These are phyloP conservation scores for Populus pruinosa DNA, from an alignment of 345 rosid species.

Conservation along the genomic window DNA sequence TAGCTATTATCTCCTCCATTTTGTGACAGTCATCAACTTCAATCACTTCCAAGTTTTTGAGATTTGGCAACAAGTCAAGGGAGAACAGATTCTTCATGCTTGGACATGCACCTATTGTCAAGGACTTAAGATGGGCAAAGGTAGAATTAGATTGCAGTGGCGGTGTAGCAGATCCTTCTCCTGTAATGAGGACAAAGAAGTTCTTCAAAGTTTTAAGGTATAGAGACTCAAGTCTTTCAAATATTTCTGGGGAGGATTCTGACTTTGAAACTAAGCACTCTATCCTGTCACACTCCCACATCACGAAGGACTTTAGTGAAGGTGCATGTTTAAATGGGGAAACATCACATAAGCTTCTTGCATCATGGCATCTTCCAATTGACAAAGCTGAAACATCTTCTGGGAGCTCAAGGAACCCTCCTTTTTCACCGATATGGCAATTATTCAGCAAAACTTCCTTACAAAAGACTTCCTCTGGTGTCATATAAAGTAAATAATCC, in stretches of 20 bases:
- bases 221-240: background rate
- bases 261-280: background rate
- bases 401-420: background rate
- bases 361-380: background rate
- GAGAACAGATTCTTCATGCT: constrained; percentile 14
- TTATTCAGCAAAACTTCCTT: background rate
- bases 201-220: background rate
- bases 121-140: background rate
- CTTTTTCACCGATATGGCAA: background rate
- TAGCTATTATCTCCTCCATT: constrained; percentile 27
- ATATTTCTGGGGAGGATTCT: background rate
- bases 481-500: background rate
- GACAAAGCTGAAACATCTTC: background rate
- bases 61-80: constrained; percentile 2
- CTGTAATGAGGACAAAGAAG: background rate
- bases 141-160: background rate
- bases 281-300: background rate
- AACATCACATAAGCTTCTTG: background rate
- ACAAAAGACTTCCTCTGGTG: background rate
- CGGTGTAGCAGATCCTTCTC: background rate
- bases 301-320: background rate
- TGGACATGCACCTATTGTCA: background rate
- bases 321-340: background rate
- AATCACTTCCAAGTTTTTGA: constrained; percentile 21
- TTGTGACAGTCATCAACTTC: background rate